phyloP scores from a whole-genome alignment of 805 yeast genomes.

The Monosporozyma solicola region DNA sequence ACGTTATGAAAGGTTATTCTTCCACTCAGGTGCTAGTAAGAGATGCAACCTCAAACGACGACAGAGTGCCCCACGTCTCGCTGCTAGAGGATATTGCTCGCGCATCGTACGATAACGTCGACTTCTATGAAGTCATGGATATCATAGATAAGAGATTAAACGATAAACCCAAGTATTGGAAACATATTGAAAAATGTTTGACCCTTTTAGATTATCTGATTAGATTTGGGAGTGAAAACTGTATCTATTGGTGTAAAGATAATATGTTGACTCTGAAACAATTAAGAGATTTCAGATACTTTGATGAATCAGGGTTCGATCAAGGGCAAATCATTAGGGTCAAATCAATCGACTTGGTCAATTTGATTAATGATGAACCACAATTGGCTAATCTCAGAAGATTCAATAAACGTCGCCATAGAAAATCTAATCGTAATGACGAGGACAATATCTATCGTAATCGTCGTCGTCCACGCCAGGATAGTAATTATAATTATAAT shows the following conservation, averaged over 20 bases:
- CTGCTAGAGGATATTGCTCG: slow-evolving; percentile 80
- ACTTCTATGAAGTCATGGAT: slow-evolving; percentile 84
- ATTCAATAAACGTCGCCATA: slow-evolving; percentile 29
- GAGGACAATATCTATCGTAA: background rate
- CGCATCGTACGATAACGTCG: slow-evolving; percentile 60
- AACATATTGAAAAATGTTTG: slow-evolving; percentile 87
- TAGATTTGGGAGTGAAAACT: slow-evolving; percentile 77
- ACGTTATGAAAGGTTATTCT: slow-evolving; percentile 70
- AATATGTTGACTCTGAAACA: slow-evolving; percentile 84
- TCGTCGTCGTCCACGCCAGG: background rate
- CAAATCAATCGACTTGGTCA: slow-evolving; percentile 80
- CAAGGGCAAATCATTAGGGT: slow-evolving; percentile 84
- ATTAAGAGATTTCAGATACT: slow-evolving; percentile 76
- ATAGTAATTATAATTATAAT: background rate
- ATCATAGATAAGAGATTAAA: slow-evolving; percentile 86
- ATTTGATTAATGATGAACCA: slow-evolving; percentile 74
- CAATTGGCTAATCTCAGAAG: slow-evolving; percentile 64
- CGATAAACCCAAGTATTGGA: slow-evolving; percentile 96
- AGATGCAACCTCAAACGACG: slow-evolving; percentile 85
- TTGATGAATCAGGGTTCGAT: slow-evolving; percentile 69
- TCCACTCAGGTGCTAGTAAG: slow-evolving; percentile 80
- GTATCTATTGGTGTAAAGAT: slow-evolving; percentile 86
- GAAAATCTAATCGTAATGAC: slow-evolving; percentile 13
- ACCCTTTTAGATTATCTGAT: slow-evolving; percentile 84
- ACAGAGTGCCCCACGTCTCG: slow-evolving; percentile 70